Conservation (phyloP, 148 eudicot genomes). For the Salicornia ramosissima region DNA sequence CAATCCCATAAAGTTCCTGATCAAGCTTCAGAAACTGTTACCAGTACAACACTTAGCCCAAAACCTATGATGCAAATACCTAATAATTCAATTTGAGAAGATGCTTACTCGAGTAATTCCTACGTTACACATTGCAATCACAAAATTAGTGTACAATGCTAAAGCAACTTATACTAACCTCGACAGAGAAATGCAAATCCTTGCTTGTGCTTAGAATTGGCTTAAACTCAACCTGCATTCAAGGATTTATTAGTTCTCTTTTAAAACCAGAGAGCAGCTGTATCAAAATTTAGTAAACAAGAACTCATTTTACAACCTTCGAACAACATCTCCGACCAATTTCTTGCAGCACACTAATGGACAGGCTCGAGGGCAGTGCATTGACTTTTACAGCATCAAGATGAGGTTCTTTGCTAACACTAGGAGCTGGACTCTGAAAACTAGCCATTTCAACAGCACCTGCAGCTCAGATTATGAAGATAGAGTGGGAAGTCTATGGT, state of each 20-base stretch:
- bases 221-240: slow-evolving; percentile 82
- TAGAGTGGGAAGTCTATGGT: background rate
- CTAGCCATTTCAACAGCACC: slow-evolving; percentile 34
- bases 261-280: background rate
- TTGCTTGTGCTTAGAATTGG: slow-evolving; percentile 63
- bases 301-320: slow-evolving; percentile 47
- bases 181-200: slow-evolving; percentile 81
- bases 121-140: slow-evolving; percentile 3
- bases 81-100: background rate
- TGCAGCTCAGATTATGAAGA: slow-evolving; percentile 15
- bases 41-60: no score
- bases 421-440: slow-evolving; percentile 28
- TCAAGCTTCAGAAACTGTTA: no score
- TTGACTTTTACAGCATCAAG: slow-evolving; percentile 49
- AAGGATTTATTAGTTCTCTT: background rate
- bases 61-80: no score
- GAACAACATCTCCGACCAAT: slow-evolving; percentile 87
- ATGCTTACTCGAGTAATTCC: background rate
- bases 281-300: background rate
- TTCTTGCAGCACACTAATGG: slow-evolving; percentile 83
- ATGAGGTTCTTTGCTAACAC: slow-evolving; percentile 40
- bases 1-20: no score
- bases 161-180: slow-evolving; percentile 45
- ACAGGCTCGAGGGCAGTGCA: slow-evolving; percentile 47
- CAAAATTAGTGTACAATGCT: background rate